These are phyloP conservation scores for Nepenthes alata DNA, from an alignment of 179 eudicot species.

Conservation along the genomic window DNA sequence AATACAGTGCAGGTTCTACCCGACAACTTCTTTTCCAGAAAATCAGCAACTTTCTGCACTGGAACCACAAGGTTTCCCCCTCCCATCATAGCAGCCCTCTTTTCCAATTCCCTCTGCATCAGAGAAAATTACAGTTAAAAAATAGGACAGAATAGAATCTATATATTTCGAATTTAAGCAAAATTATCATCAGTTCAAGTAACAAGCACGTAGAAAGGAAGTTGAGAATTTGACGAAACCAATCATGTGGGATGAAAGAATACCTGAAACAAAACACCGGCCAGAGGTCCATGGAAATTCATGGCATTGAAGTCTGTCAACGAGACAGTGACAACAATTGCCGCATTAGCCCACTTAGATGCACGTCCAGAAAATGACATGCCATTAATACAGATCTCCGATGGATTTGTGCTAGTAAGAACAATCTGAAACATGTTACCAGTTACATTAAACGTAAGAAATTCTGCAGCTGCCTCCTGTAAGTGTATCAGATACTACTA, in stretches of 20 bases:
- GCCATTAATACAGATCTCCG: slow-evolving; percentile 89
- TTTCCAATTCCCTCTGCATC: slow-evolving; percentile 55
- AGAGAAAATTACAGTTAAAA: not conserved
- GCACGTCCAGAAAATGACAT: slow-evolving; percentile 94
- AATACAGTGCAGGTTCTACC: slow-evolving; percentile 25
- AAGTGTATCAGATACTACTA: too few relatives aligned
- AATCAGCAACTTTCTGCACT: slow-evolving; percentile 74
- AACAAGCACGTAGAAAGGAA: not conserved
- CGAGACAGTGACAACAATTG: slow-evolving; percentile 86
- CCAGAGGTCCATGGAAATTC: slow-evolving; percentile 67
- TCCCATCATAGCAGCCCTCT: slow-evolving; percentile 63
- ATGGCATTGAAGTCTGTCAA: slow-evolving; percentile 69
- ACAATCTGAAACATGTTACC: slow-evolving; percentile 49
- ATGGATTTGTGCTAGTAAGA: slow-evolving; percentile 76
- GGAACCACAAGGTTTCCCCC: slow-evolving; percentile 84
- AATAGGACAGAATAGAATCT: not conserved
- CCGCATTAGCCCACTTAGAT: slow-evolving; percentile 95
- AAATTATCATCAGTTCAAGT: too few relatives aligned
- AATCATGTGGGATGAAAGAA: not conserved
- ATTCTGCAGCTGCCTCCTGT: too few relatives aligned
- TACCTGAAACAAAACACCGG: slow-evolving; percentile 94
- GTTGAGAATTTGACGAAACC: not conserved
- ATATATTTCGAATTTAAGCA: not conserved
- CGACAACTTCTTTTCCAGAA: slow-evolving; percentile 58
- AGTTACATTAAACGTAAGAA: slow-evolving; percentile 1